Conservation (phyloP, 768 basidiomycete species). For the Kwoniella newhampshirensis region DNA sequence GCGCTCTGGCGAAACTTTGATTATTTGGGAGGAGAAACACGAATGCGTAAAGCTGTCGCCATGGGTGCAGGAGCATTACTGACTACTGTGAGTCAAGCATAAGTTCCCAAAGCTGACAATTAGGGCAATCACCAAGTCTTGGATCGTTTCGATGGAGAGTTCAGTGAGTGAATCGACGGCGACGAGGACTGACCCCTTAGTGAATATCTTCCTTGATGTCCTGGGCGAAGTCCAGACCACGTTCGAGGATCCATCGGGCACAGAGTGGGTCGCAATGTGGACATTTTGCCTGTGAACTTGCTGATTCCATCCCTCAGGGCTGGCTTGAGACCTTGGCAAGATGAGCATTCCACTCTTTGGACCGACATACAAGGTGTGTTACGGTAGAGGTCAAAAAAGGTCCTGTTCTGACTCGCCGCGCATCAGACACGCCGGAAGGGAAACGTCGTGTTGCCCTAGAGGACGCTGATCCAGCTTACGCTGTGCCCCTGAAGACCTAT, state of each 20-base stretch:
- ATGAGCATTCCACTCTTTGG: constrained; percentile 27
- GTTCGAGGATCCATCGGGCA: constrained; percentile 22
- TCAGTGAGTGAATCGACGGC: constrained; percentile 33
- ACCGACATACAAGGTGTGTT: constrained; percentile 35
- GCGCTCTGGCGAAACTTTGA: constrained; percentile 52
- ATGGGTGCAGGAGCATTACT: constrained; percentile 49
- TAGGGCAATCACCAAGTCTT: constrained; percentile 47
- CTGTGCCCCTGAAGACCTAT: constrained; percentile 33
- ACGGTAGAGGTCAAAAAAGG: not conserved
- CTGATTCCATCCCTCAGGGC: constrained; percentile 20
- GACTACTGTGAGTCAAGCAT: constrained; percentile 34
- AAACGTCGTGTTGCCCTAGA: constrained; percentile 31
- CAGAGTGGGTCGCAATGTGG: constrained; percentile 30
- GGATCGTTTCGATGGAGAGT: constrained; percentile 50
- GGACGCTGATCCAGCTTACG: constrained; percentile 38
- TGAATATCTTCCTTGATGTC: constrained; percentile 52
- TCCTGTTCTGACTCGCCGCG: not conserved
- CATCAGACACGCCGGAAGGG: constrained; percentile 38
- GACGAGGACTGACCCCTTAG: constrained; percentile 22
- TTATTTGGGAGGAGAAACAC: constrained; percentile 45
- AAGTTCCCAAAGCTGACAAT: not conserved
- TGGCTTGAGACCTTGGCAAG: constrained; percentile 30
- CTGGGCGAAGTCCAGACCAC: constrained; percentile 45
- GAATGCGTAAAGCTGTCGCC: constrained; percentile 48
- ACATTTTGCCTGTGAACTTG: no score